These are phyloP conservation scores for Persicaria maculosa DNA, from an alignment of 148 eudicot species.

Conservation along the genomic window DNA sequence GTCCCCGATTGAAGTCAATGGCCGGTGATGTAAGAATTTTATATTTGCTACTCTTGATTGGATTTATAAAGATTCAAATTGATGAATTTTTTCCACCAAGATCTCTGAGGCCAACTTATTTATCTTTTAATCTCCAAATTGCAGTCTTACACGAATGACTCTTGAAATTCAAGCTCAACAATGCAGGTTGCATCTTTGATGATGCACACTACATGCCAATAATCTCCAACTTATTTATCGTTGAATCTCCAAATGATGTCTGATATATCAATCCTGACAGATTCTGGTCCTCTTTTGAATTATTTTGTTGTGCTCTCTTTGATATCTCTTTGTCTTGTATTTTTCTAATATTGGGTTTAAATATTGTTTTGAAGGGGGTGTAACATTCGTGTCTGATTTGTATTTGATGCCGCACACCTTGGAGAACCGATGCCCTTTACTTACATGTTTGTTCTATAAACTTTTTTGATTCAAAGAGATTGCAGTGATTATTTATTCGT, in stretches of 20 bases:
- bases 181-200: slow-evolving; percentile 29
- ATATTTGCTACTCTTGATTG: too few species aligned
- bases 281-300: background rate
- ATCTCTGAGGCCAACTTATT: too few species aligned
- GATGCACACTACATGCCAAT: slow-evolving; percentile 35
- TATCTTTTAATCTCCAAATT: too few species aligned
- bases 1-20: too few species aligned
- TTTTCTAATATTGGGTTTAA: too few species aligned
- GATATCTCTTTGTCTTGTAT: too few species aligned
- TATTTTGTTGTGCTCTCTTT: too few species aligned
- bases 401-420: slow-evolving; percentile 5
- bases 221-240: background rate
- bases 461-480: background rate
- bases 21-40: too few species aligned
- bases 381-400: background rate
- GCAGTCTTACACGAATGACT: slow-evolving; percentile 45
- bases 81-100: too few species aligned
- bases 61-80: too few species aligned
- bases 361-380: background rate
- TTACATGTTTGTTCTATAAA: too few species aligned
- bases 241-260: background rate
- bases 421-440: slow-evolving; percentile 8
- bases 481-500: background rate
- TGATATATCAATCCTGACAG: background rate
- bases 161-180: slow-evolving; percentile 73